Conservation (phyloP, 768 basidiomycete species). For the Mycena metata region DNA sequence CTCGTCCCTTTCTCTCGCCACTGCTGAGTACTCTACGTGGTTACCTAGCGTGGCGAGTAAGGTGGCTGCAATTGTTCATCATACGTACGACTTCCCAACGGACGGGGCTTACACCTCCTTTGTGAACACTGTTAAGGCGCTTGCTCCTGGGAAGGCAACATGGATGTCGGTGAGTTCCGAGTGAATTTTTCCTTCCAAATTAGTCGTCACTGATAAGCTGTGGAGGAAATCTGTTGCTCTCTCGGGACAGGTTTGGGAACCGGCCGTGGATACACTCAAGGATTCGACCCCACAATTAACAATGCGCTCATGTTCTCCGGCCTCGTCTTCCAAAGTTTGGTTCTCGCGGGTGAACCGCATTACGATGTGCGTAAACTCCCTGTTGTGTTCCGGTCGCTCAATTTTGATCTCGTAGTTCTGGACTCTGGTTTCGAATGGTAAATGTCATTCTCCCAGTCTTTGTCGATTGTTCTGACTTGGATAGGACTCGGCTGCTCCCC, state of each 20-base stretch:
- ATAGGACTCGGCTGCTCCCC: conserved; percentile 57
- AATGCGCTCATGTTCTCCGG: conserved; percentile 57
- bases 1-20: conserved; percentile 47
- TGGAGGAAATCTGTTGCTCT: conserved; percentile 55
- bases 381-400: neutral
- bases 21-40: conserved; percentile 51
- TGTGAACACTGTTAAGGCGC: conserved; percentile 43
- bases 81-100: conserved; percentile 62
- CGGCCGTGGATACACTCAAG: conserved; percentile 50
- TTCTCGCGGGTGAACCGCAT: conserved; percentile 52
- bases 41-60: conserved; percentile 50
- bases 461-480: conserved; percentile 9
- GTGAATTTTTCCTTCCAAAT: neutral
- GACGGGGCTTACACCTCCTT: conserved; percentile 52
- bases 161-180: conserved; percentile 56
- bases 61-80: conserved; percentile 57
- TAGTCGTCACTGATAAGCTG: no score
- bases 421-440: conserved; percentile 55
- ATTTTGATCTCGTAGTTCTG: conserved; percentile 46
- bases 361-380: conserved; percentile 48
- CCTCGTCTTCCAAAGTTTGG: conserved; percentile 54
- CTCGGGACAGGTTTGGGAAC: conserved; percentile 51
- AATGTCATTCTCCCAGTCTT: conserved; percentile 28
- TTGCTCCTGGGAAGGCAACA: conserved; percentile 49
- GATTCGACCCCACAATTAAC: conserved; percentile 56